These are phyloP conservation scores for Trichosporon sp. DNA, from an alignment of 1,284 basidiomycete species.

Conservation along the genomic window DNA sequence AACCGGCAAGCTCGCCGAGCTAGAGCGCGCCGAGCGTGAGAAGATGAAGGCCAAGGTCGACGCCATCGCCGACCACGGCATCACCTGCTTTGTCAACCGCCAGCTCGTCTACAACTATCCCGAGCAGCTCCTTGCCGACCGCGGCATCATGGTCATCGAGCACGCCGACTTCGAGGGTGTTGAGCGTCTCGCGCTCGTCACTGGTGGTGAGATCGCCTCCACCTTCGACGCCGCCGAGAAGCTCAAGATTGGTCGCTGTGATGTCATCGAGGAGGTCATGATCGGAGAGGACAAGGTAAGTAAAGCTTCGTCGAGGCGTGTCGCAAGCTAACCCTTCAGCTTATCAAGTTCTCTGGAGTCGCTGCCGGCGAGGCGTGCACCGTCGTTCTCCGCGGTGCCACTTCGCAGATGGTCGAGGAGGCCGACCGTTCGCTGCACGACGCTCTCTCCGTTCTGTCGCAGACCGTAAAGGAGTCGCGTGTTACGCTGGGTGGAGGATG, in stretches of 20 bases:
- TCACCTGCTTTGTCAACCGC: constrained; percentile 97
- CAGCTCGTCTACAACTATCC: constrained; percentile 99
- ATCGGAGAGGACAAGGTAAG: constrained; percentile 96
- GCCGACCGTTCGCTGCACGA: constrained; percentile 97
- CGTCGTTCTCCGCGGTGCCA: constrained; percentile 93
- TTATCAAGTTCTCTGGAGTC: constrained; percentile 99
- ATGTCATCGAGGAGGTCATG: constrained; percentile 97
- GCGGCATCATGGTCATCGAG: constrained; percentile 93
- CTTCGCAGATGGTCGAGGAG: constrained; percentile 98
- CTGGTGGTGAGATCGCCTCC: constrained; percentile 94
- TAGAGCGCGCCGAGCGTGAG: constrained; percentile 96
- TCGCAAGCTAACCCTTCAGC: constrained; percentile 51
- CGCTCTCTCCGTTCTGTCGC: constrained; percentile 92
- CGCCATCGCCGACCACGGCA: constrained; percentile 87
- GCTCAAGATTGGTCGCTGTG: constrained; percentile 89
- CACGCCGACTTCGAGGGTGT: constrained; percentile 99
- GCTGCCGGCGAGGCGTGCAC: constrained; percentile 99
- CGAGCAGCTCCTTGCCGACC: constrained; percentile 86
- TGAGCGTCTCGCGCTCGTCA: constrained; percentile 90
- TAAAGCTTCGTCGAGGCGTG: background rate
- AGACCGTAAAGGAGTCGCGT: constrained; percentile 95
- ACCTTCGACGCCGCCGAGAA: constrained; percentile 93
- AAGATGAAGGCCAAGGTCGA: constrained; percentile 99
- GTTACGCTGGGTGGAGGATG: constrained; percentile 93
- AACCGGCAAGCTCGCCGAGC: constrained; percentile 93